phyloP scores from a whole-genome alignment of 2,329 filamentous ascomycete genomes.

The Chrysoporthe puriensis region DNA sequence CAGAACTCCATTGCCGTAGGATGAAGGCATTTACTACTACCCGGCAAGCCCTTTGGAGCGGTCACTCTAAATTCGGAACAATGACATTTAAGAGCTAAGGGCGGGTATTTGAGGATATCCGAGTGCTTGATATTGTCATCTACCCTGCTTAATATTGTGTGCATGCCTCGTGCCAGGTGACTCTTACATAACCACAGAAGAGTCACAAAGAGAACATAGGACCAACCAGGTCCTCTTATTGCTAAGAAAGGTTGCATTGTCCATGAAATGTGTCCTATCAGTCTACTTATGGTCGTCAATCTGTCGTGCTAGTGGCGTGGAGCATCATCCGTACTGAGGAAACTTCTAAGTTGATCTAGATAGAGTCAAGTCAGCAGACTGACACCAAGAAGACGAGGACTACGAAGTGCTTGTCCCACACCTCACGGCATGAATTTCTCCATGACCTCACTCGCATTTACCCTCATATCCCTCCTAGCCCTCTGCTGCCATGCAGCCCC shows the following conservation, averaged over 20 bases:
- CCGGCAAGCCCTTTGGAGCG: too few relatives aligned
- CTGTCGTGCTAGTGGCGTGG: not conserved
- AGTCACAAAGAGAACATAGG: not conserved
- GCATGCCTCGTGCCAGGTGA: not conserved
- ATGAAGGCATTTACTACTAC: too few relatives aligned
- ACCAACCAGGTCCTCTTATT: not conserved
- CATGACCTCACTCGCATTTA: not conserved
- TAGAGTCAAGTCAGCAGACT: not conserved
- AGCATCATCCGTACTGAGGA: not conserved
- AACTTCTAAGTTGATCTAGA: not conserved
- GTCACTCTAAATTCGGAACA: not conserved
- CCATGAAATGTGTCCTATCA: not conserved
- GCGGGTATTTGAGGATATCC: too few relatives aligned
- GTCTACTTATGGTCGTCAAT: not conserved
- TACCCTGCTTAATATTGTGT: slow-evolving; percentile 10
- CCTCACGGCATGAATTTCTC: not conserved
- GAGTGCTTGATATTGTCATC: slow-evolving; percentile 1
- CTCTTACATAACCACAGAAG: too few relatives aligned
- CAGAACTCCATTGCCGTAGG: too few relatives aligned
- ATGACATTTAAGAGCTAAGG: not conserved
- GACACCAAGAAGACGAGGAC: not conserved
- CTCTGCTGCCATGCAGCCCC: not conserved
- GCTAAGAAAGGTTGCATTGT: not conserved
- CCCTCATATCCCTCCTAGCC: not conserved
- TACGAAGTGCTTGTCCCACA: not conserved